These are phyloP conservation scores for Trichoderma gamsii DNA, from an alignment of 495 filamentous ascomycete species.

Conservation along the genomic window DNA sequence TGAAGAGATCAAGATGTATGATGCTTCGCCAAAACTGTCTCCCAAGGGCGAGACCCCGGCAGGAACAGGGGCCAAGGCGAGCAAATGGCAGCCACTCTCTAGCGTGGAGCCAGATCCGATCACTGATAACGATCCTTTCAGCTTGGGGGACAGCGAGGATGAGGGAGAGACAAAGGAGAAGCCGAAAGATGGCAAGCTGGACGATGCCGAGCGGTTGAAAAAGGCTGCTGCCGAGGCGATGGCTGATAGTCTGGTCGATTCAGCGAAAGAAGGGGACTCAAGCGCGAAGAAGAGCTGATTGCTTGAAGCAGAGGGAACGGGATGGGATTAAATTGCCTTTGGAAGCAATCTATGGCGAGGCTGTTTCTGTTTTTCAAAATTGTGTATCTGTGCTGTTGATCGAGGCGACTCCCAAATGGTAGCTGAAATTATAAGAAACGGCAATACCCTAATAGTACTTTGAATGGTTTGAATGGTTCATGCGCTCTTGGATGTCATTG, in stretches of 20 bases:
- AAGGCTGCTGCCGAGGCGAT: conserved; percentile 63
- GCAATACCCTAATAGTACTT: too few species aligned
- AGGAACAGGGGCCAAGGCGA: conserved; percentile 52
- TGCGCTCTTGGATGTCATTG: too few species aligned
- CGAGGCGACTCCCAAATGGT: neutral
- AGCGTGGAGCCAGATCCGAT: conserved; percentile 82
- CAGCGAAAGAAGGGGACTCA: conserved; percentile 20
- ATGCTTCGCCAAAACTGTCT: conserved; percentile 49
- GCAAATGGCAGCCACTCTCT: conserved; percentile 95
- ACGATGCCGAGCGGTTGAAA: conserved; percentile 66
- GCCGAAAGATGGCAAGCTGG: conserved; percentile 38
- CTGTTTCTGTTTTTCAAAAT: neutral
- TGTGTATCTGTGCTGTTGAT: neutral
- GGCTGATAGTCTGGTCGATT: conserved; percentile 44
- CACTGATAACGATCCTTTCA: conserved; percentile 91
- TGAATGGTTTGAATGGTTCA: too few species aligned
- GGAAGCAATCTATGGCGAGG: neutral
- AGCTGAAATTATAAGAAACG: too few species aligned
- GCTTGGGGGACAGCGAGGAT: conserved; percentile 90
- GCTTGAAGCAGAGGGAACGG: neutral
- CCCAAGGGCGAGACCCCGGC: conserved; percentile 31
- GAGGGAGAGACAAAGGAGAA: conserved; percentile 70
- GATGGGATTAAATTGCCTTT: neutral
- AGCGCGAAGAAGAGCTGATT: conserved; percentile 19
- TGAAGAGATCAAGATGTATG: conserved; percentile 78